A percentile compares a stretch with the other conserved stretches of the same genome.
Evolutionary conservation across 192 early-diverging fungal genomes (phyloP).

Genomic region (Cladochytrium replicatum): DNA sequence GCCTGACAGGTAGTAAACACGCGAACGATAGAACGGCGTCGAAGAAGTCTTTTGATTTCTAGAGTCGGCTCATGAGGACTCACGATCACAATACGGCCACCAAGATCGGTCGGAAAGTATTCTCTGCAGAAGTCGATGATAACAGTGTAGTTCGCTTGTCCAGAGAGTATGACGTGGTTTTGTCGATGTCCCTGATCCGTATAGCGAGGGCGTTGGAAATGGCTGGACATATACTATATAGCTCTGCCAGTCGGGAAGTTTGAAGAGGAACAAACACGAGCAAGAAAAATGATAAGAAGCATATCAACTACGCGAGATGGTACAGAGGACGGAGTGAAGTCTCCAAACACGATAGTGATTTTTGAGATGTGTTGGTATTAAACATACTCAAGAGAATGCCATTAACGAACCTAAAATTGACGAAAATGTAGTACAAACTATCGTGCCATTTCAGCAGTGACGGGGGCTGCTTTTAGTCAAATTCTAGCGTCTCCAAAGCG

Average conservation of each 20-base stretch:
- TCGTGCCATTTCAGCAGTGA: slow-evolving; percentile 43
- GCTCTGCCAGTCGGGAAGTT: slow-evolving; percentile 34
- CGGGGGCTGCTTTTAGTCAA: slow-evolving; percentile 4
- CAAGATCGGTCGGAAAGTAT: slow-evolving; percentile 34
- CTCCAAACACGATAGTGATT: slow-evolving; percentile 43
- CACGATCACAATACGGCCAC: slow-evolving; percentile 29
- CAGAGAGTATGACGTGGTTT: slow-evolving; percentile 35
- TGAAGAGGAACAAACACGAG: slow-evolving; percentile 40
- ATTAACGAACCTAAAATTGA: slow-evolving; percentile 29
- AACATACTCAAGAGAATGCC: neutral
- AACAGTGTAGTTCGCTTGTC: slow-evolving; percentile 21
- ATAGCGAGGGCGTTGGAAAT: no score
- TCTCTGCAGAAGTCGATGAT: slow-evolving; percentile 43
- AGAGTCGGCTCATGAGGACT: slow-evolving; percentile 21
- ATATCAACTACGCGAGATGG: slow-evolving; percentile 40
- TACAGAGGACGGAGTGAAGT: slow-evolving; percentile 37
- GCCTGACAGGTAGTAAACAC: slow-evolving; percentile 32
- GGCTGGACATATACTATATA: no score
- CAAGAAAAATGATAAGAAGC: slow-evolving; percentile 39
- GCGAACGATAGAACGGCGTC: slow-evolving; percentile 36
- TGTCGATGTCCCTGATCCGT: no score
- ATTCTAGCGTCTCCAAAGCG: slow-evolving; percentile 34
- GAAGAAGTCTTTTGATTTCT: slow-evolving; percentile 23
- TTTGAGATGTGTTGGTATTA: no score
- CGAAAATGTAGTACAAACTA: slow-evolving; percentile 48